Base-by-base conservation (phyloP, 805 yeast genomes). In the Metschnikowia chrysomelidarum region DNA sequence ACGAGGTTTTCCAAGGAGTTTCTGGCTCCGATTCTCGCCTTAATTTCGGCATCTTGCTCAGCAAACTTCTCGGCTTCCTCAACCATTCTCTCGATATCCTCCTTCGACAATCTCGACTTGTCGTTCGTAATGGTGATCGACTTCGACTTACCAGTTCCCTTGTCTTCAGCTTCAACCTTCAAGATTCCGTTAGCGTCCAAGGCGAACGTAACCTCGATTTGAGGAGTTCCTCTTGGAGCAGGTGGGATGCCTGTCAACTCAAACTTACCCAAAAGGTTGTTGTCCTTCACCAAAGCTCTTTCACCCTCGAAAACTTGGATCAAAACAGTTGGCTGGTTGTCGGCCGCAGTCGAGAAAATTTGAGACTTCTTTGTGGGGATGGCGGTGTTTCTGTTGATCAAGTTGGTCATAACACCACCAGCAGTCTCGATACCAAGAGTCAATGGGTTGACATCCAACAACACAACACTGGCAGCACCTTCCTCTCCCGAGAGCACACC, bases 401-500 rank as follows among this genome's bases (percentile, higher is more conserved):
- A 46, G 34, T 41, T 46, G 38, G 53, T 41, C 48, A 48, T 46
- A 32, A 48, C 53, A 38, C 53, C 53, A 36, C 53, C 53, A 21
- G 50, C 38, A 35, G 53, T 48, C 40, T 48, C 53, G 26, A 48
- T 48, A 36, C 53, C 53, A 32, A 48, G 50, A 14, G 53, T 46
- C 49, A 48, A 46, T 31, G 53, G 53, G 43, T 47, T 48, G 30
- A 48, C 53, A 28, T 48, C 53, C 49, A 48, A 46, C 41, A 48
- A 44, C 23, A 48, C 52, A 66, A 89, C 80, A 73, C 87, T 96
- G 73, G 88, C 87, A 66, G 95, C 88, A 34, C 52, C 52, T 32
- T 48, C 52, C 30, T 48, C 52, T 21, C 52, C 52, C 11, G 52
- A 48, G 24, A 48, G 50, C 8, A 48, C 52, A 44, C 52, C 52